Evolutionary conservation across 2,329 filamentous ascomycete genomes (phyloP).

Genomic region (Hawksworthiomyces lignivorus): DNA sequence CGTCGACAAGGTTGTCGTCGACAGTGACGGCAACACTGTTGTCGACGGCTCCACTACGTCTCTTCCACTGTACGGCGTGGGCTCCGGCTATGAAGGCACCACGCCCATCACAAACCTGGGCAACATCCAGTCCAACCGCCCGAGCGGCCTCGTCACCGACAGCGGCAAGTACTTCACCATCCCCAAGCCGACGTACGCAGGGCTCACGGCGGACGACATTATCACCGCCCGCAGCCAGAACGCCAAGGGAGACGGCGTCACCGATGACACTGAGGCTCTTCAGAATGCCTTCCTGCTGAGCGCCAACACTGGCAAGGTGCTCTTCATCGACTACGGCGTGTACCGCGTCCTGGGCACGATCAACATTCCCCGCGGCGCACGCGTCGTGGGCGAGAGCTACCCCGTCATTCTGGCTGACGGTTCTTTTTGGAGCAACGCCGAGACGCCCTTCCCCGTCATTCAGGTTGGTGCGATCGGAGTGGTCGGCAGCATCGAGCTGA

Average conservation of each 20-base stretch:
- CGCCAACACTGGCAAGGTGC: slow-evolving; percentile 44
- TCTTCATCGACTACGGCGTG: slow-evolving; percentile 54
- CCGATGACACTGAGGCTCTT: slow-evolving; percentile 66
- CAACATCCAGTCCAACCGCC: slow-evolving; percentile 42
- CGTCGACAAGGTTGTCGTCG: slow-evolving; percentile 33
- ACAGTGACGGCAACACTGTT: slow-evolving; percentile 35
- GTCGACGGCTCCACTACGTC: slow-evolving; percentile 36
- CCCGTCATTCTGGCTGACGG: slow-evolving; percentile 44
- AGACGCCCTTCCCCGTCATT: slow-evolving; percentile 57
- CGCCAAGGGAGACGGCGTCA: slow-evolving; percentile 62
- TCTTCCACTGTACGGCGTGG: slow-evolving; percentile 36
- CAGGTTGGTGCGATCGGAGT: slow-evolving; percentile 57
- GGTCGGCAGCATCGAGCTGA: slow-evolving; percentile 58
- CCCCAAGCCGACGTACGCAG: slow-evolving; percentile 68
- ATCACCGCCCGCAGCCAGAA: slow-evolving; percentile 60
- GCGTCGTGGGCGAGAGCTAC: slow-evolving; percentile 53
- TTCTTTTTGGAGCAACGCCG: slow-evolving; percentile 49
- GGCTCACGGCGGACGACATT: slow-evolving; percentile 49
- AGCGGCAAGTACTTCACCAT: slow-evolving; percentile 55
- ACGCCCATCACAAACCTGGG: slow-evolving; percentile 15
- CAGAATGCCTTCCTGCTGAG: slow-evolving; percentile 46
- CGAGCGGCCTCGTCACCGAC: slow-evolving; percentile 44
- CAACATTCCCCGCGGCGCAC: slow-evolving; percentile 36
- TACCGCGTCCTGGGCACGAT: slow-evolving; percentile 53
- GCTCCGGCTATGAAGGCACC: slow-evolving; percentile 22